These are phyloP conservation scores for Neonectria neomacrospora DNA, from an alignment of 2,329 filamentous ascomycete species.

Conservation along the genomic window DNA sequence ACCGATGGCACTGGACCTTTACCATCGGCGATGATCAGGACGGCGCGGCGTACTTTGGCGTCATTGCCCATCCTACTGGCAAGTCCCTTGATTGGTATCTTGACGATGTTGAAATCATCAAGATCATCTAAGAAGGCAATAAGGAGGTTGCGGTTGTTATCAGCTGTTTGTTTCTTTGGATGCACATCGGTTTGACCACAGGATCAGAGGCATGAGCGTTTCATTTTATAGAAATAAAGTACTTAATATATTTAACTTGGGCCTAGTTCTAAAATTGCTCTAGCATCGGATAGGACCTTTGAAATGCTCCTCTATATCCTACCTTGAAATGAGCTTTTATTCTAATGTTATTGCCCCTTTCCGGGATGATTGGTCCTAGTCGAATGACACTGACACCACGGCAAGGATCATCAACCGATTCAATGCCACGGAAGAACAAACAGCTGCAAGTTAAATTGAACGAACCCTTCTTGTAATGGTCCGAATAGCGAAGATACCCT, in stretches of 20 bases:
- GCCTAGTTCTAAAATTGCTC: too few relatives aligned
- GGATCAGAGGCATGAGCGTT: not conserved
- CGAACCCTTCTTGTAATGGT: not conserved
- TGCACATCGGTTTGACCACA: not conserved
- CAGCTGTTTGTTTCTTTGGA: not conserved
- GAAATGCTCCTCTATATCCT: too few relatives aligned
- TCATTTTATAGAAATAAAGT: not conserved
- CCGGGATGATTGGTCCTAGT: not conserved
- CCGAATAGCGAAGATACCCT: not conserved
- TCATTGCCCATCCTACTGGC: slow-evolving; percentile 3
- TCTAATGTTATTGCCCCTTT: not conserved
- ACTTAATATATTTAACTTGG: too few relatives aligned
- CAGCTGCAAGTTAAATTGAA: not conserved
- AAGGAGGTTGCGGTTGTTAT: not conserved
- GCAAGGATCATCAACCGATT: slow-evolving; percentile 19
- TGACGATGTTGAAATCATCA: slow-evolving; percentile 14
- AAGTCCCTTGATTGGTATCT: slow-evolving; percentile 13
- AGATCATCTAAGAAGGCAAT: not conserved
- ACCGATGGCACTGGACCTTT: slow-evolving; percentile 6
- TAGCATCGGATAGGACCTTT: too few relatives aligned
- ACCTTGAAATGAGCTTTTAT: not conserved
- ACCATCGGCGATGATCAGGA: not conserved
- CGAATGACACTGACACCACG: slow-evolving; percentile 22
- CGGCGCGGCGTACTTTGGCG: not conserved
- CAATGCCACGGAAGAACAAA: not conserved